These are phyloP conservation scores for Teunomyces gatunensis DNA, from an alignment of 805 yeast genomes.

Conservation along the genomic window DNA sequence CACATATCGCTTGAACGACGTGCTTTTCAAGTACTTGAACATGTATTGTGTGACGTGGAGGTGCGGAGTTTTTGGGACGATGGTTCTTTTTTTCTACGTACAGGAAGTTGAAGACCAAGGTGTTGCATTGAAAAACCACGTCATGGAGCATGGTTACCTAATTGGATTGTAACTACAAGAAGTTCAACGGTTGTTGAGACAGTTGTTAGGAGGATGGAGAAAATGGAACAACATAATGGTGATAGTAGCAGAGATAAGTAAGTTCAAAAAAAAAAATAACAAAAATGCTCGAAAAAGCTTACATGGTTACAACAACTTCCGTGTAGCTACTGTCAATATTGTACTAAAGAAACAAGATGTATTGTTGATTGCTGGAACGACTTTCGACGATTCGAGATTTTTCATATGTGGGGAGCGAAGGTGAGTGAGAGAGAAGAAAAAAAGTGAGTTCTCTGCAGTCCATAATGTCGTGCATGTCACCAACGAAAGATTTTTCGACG, in stretches of 20 bases:
- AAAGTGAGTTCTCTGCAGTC: background rate
- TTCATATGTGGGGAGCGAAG: background rate
- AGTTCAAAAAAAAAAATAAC: too few species aligned
- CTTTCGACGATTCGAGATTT: too few species aligned
- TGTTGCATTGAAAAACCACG: background rate
- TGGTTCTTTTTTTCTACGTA: background rate
- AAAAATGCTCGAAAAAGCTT: too few species aligned
- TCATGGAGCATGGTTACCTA: background rate
- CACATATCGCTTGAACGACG: conserved; percentile 6
- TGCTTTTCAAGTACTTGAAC: conserved; percentile 9
- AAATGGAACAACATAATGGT: too few species aligned
- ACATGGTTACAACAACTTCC: too few species aligned
- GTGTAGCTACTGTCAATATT: too few species aligned
- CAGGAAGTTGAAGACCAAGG: background rate
- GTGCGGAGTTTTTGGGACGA: background rate
- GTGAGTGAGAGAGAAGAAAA: background rate
- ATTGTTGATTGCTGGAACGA: too few species aligned
- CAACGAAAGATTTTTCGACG: conserved; percentile 7
- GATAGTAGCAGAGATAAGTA: too few species aligned
- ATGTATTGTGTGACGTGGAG: background rate
- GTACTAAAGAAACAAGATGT: too few species aligned
- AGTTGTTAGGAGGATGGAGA: background rate
- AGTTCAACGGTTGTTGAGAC: background rate
- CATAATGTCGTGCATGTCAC: conserved; percentile 1
- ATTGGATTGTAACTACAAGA: background rate